Evolutionary conservation across 768 basidiomycete species (phyloP), one percentile per base, ranked within the genome.

Genomic region (Fomitopsis pulvina): DNA sequence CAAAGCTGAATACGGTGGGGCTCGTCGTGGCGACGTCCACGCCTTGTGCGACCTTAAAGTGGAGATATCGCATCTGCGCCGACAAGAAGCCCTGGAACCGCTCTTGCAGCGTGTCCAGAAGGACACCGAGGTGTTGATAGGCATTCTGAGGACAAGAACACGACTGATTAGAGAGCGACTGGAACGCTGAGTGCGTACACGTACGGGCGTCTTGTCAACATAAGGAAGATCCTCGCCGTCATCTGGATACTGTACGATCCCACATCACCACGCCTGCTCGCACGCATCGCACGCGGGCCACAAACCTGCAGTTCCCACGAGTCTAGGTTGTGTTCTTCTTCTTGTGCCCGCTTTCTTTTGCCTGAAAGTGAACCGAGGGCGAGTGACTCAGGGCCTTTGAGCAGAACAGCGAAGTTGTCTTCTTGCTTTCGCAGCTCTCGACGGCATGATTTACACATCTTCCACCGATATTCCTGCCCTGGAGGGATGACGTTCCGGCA

Each of bases 1-100:
- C 72, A 51, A 80, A 78, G 22, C 62, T 63, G 57, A 80, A 79
- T 4, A 57, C 41, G 41, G 54, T 48, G 16, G 57, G 51, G 27
- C 21, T 24, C 2, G 8, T 32, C 24, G 7, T 12, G 29, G 21
- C 22, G 20, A 5, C 28, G 7, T 11, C 22, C 16, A 30, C 20
- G 32, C 37, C 51, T n/a, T 48, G 51, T 11, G 37, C 45, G 7
- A 57, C 29, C 50, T 54, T 58, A 50, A 57, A 56, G 8, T 27
- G 51, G 18, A 64, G 25, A 39, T 64, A 63, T 18, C 41, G 55
- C 37, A 45, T 26, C 41, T 61, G 60, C 18, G 58, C 57, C 8
- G 29, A 14, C 11, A 56, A 22, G 50, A 62, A 64, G 20, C 48
- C 48, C 14, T 21, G 4, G 38, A 64, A 56, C 2, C 61, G 58